phyloP scores from a whole-genome alignment of 2,329 filamentous ascomycete genomes.

The Aspergillus novofumigatus region DNA sequence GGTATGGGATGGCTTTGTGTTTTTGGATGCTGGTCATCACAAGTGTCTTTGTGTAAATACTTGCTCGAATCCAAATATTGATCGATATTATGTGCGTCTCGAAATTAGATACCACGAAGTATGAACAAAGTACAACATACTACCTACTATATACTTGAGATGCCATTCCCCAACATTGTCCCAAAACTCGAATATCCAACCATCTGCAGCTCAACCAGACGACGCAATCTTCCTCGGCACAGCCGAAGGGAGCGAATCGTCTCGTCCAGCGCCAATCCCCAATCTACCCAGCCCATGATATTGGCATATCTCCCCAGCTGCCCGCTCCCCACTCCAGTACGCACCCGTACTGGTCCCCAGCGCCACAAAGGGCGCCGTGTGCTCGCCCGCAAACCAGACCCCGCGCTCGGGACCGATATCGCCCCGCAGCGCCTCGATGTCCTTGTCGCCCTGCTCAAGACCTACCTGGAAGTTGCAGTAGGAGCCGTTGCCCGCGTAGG shows the following conservation, averaged over 20 bases:
- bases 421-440: constrained; percentile 59
- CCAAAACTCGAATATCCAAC: not conserved
- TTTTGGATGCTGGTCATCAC: not conserved
- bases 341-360: constrained; percentile 86
- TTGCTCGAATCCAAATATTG: not conserved
- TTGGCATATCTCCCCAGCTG: constrained; percentile 54
- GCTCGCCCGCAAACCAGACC: constrained; percentile 84
- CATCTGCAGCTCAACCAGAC: not conserved
- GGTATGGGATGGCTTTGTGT: not conserved
- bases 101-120: not conserved
- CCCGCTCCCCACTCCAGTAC: constrained; percentile 83
- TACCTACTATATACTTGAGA: not conserved
- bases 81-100: not conserved
- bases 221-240: not conserved
- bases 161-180: not conserved
- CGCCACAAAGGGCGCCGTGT: constrained; percentile 85
- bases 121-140: not conserved
- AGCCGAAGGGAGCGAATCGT: constrained; percentile 33
- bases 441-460: constrained; percentile 63
- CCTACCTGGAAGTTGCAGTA: constrained; percentile 85
- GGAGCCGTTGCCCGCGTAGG: constrained; percentile 73
- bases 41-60: not conserved
- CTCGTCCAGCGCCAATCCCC: constrained; percentile 19
- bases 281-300: constrained; percentile 21
- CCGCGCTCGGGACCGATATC: constrained; percentile 54